These are phyloP conservation scores for Aspergillus bertholletiae DNA, from an alignment of 495 filamentous ascomycete genomes.

Conservation along the genomic window DNA sequence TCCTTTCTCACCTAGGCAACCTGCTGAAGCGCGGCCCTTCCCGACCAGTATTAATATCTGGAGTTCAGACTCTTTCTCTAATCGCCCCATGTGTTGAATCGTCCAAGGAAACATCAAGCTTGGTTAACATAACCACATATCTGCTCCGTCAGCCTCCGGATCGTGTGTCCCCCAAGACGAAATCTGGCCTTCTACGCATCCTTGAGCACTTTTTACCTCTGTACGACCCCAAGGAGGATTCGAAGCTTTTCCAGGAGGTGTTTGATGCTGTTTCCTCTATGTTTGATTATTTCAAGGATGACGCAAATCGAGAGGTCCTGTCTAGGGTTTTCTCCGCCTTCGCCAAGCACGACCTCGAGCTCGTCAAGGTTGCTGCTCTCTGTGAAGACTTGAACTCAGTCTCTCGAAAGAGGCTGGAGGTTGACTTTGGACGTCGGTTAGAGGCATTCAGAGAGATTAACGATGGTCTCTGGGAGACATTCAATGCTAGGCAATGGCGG, in stretches of 20 bases:
- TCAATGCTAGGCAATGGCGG: constrained; percentile 77
- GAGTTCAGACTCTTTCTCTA: constrained; percentile 70
- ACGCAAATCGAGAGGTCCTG: constrained; percentile 64
- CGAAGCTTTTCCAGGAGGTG: constrained; percentile 38
- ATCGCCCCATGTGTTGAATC: constrained; percentile 71
- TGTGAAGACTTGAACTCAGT: constrained; percentile 81
- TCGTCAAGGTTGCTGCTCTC: constrained; percentile 61
- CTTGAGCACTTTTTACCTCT: constrained; percentile 72
- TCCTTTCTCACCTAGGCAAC: constrained; percentile 62
- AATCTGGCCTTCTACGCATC: constrained; percentile 71
- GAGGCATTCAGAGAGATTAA: constrained; percentile 73
- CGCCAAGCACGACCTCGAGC: constrained; percentile 55
- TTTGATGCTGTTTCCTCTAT: constrained; percentile 68
- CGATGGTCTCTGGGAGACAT: constrained; percentile 43
- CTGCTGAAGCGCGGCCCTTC: constrained; percentile 68
- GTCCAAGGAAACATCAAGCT: constrained; percentile 62
- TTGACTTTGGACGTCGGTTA: constrained; percentile 80
- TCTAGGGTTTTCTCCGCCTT: constrained; percentile 69
- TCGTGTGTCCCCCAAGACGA: constrained; percentile 76
- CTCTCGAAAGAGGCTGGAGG: constrained; percentile 61
- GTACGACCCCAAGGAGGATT: constrained; percentile 49
- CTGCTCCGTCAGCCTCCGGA: constrained; percentile 79
- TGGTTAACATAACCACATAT: constrained; percentile 73
- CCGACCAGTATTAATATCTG: constrained; percentile 70
- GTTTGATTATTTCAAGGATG: constrained; percentile 85